These are phyloP conservation scores for Boeremia lycopersici DNA, from an alignment of 2,329 filamentous ascomycete genomes.

Conservation along the genomic window DNA sequence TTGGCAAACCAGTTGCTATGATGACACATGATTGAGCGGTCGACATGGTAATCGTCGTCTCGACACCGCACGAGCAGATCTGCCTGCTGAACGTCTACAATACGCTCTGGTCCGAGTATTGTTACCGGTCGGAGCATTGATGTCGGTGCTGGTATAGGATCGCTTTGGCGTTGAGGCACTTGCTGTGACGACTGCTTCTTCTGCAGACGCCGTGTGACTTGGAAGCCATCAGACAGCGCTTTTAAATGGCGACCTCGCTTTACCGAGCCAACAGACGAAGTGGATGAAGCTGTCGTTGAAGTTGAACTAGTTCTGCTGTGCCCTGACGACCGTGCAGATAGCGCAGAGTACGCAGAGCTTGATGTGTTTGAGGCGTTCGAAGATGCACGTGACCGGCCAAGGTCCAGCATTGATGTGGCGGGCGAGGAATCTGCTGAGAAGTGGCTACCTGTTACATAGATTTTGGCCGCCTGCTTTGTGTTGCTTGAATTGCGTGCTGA, in stretches of 20 bases:
- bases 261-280: conserved; percentile 1
- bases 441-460: conserved; percentile 13
- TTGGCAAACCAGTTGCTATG: conserved; percentile 40
- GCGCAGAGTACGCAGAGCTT: conserved; percentile 4
- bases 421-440: conserved; percentile 18
- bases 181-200: conserved; percentile 16
- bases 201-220: conserved; percentile 7
- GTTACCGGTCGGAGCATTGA: conserved; percentile 16
- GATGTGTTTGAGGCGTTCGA: conserved; percentile 13
- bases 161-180: conserved; percentile 7
- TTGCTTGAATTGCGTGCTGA: background rate
- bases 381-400: conserved; percentile 12
- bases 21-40: conserved; percentile 38
- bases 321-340: conserved; percentile 4
- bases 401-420: conserved; percentile 14
- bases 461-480: background rate
- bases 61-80: conserved; percentile 38
- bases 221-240: conserved; percentile 9
- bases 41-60: conserved; percentile 38
- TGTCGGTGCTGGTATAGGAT: conserved; percentile 7
- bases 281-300: conserved; percentile 9
- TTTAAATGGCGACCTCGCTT: conserved; percentile 9
- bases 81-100: conserved; percentile 27
- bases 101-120: conserved; percentile 13
- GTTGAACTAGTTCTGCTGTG: conserved; percentile 9